These are phyloP conservation scores for Aspergillus hiratsukae DNA, from an alignment of 2,329 filamentous ascomycete species.

Conservation along the genomic window DNA sequence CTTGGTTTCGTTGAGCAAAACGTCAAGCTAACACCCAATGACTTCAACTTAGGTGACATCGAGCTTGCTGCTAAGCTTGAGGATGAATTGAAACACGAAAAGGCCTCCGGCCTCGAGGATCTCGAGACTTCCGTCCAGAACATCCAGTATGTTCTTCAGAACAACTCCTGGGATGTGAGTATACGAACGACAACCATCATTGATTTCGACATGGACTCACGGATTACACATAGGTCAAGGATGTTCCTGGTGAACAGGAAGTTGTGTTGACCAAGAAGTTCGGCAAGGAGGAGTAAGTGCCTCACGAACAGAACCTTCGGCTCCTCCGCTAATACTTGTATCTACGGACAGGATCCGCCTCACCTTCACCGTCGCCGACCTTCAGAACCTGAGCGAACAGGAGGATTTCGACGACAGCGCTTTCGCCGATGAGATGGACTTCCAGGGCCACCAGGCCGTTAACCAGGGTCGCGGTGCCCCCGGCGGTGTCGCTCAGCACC, in stretches of 20 bases:
- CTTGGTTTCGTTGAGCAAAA: background rate
- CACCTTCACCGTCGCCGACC: conserved; percentile 78
- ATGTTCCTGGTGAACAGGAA: conserved; percentile 80
- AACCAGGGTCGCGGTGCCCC: conserved; percentile 48
- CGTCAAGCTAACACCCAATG: background rate
- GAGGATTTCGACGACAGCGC: conserved; percentile 53
- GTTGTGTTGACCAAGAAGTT: conserved; percentile 78
- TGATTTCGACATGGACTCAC: background rate
- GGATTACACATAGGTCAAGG: conserved; percentile 50
- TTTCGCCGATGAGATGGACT: conserved; percentile 56
- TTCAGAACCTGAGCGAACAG: conserved; percentile 62
- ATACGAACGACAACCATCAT: background rate
- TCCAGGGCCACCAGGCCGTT: conserved; percentile 51
- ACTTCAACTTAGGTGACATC: conserved; percentile 53
- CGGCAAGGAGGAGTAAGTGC: conserved; percentile 76
- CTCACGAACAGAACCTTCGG: background rate
- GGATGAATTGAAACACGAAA: conserved; percentile 78
- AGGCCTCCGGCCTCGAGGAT: conserved; percentile 69
- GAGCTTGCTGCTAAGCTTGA: conserved; percentile 84
- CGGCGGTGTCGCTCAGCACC: conserved; percentile 47
- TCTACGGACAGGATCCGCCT: conserved; percentile 62
- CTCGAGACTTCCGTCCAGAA: conserved; percentile 75
- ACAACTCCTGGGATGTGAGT: conserved; percentile 71
- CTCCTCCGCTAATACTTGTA: background rate
- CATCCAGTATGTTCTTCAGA: conserved; percentile 87